Evolutionary conservation across 2,329 filamentous ascomycete species (phyloP).

Genomic region (Alternaria dauci): DNA sequence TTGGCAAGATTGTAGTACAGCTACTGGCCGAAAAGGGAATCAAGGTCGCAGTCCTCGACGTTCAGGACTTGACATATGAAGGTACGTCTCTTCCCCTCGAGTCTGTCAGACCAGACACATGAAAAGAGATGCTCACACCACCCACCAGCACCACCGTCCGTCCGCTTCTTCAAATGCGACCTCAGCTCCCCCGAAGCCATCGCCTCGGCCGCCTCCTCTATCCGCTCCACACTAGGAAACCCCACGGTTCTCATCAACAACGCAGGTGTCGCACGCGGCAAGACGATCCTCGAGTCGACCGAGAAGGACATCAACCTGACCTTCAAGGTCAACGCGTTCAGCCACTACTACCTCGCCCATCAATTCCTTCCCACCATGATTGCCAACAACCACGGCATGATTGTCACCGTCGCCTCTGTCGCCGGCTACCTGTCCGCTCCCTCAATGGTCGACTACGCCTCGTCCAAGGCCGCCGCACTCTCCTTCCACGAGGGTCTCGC

Average conservation of each 20-base stretch:
- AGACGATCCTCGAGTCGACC: constrained; percentile 66
- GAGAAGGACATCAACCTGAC: constrained; percentile 70
- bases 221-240: constrained; percentile 66
- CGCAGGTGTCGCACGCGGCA: constrained; percentile 70
- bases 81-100: constrained; percentile 30
- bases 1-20: constrained; percentile 72
- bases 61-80: constrained; percentile 67
- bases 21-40: constrained; percentile 70
- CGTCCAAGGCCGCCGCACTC: constrained; percentile 71
- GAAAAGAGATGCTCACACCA: constrained; percentile 9
- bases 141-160: constrained; percentile 56
- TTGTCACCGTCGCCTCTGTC: constrained; percentile 73
- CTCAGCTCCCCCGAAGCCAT: constrained; percentile 68
- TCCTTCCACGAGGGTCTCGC: constrained; percentile 71
- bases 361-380: constrained; percentile 74
- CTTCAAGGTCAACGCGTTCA: constrained; percentile 74
- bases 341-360: constrained; percentile 72
- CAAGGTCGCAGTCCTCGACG: constrained; percentile 76
- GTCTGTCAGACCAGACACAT: not conserved
- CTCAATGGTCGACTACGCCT: constrained; percentile 72
- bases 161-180: constrained; percentile 76
- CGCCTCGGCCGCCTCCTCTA: constrained; percentile 59
- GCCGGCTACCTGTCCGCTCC: constrained; percentile 69
- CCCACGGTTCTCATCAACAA: constrained; percentile 79
- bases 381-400: constrained; percentile 71